Evolutionary conservation across 2,329 filamentous ascomycete species (phyloP).

Genomic region (Thelonectria olida): DNA sequence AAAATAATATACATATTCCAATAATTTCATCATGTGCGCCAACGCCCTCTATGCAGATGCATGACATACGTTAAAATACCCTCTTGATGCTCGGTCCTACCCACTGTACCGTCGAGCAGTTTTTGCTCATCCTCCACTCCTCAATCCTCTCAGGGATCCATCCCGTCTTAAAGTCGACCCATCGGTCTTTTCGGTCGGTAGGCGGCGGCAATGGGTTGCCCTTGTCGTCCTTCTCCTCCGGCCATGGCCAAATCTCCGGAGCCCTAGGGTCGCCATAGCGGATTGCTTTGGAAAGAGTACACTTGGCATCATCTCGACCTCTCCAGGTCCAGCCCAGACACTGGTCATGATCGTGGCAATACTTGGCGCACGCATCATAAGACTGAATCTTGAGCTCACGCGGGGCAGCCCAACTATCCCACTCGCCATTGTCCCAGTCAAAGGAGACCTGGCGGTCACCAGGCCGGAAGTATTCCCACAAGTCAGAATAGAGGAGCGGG

Average conservation of each 20-base stretch:
- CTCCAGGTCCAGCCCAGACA: slow-evolving; percentile 46
- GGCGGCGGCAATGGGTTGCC: slow-evolving; percentile 35
- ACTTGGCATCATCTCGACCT: slow-evolving; percentile 42
- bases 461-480: slow-evolving; percentile 49
- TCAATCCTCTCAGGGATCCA: slow-evolving; percentile 41
- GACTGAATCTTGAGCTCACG: slow-evolving; percentile 38
- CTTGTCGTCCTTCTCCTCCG: slow-evolving; percentile 37
- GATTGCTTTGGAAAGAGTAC: slow-evolving; percentile 41
- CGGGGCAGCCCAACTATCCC: slow-evolving; percentile 41
- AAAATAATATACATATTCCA: too few relatives aligned
- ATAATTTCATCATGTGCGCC: not conserved
- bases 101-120: slow-evolving; percentile 44
- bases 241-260: slow-evolving; percentile 37
- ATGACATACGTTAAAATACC: slow-evolving; percentile 31
- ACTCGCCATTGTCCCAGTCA: slow-evolving; percentile 46
- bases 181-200: slow-evolving; percentile 28
- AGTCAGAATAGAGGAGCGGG: slow-evolving; percentile 49
- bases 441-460: slow-evolving; percentile 33
- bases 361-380: slow-evolving; percentile 39
- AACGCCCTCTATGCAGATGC: slow-evolving; percentile 32
- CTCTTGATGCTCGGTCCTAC: slow-evolving; percentile 45
- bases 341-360: slow-evolving; percentile 36
- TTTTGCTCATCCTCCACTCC: slow-evolving; percentile 36
- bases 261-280: slow-evolving; percentile 37
- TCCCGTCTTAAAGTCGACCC: slow-evolving; percentile 44